Evolutionary conservation across 129 eudicot genomes (phyloP), one percentile per base, ranked within the genome.

Genomic region (Sambucus nigra): DNA sequence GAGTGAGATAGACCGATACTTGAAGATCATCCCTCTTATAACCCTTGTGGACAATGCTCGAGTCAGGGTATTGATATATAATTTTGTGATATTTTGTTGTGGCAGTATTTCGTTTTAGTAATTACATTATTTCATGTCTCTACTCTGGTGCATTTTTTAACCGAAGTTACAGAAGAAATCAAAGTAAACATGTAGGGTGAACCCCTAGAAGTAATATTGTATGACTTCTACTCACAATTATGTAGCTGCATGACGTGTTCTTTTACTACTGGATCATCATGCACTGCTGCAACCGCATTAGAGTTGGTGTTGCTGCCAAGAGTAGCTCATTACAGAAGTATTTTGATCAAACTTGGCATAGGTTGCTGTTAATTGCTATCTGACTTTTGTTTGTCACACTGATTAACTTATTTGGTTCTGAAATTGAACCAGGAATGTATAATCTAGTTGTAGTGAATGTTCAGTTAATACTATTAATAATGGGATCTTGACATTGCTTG

Each of bases 31-130:
- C 19, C 99, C 99, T 33, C 89, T 91, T 21, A 91, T 91, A 62
- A 82, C 95, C 21, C 94, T 91, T 17, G 95, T 91, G 47, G 95
- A 91, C 64, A 91, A 86, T 77, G 94, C 94, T 71, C 85, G 99
- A 48, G 84, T 86, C 76, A 76, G 94, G 87, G 99, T 91, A 91
- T 20, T 44, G 9, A 35, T 35, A 1, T 2, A 7, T 35, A 2
- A 35, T 35, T 67, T 24, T 38, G 5, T 48, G 52, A 19, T 20
- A 53, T 33, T 5, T 61, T 9, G 5, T 61, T 57, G 8, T 4
- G 35, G 9, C 46, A 13, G 24, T 31, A 35, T 35, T 35, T 35
- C 12, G 3, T 35, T 1, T 2, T 7, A 35, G 42, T 2, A 35
- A 35, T 35, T 35, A 35, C 13, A 35, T 3, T 2, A 15, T 7